These are phyloP conservation scores for Hypoxylon sp. DNA, from an alignment of 2,329 filamentous ascomycete species.

Conservation along the genomic window DNA sequence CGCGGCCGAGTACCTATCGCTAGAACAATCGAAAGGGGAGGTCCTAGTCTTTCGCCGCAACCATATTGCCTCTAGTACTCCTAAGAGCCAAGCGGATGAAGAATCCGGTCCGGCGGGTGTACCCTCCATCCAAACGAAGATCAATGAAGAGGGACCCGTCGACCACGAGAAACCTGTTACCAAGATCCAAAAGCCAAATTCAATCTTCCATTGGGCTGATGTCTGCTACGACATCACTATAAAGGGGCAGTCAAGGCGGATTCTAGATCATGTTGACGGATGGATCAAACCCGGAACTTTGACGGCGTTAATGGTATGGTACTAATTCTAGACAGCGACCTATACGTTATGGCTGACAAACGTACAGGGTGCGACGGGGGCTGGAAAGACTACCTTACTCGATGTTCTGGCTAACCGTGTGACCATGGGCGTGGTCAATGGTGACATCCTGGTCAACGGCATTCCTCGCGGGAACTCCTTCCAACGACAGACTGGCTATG, in stretches of 20 bases:
- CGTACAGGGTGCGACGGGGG: conserved; percentile 66
- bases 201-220: conserved; percentile 79
- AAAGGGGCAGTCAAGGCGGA: conserved; percentile 73
- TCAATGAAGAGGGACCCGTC: neutral
- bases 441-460: conserved; percentile 75
- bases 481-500: conserved; percentile 74
- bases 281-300: conserved; percentile 91
- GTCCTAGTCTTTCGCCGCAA: conserved; percentile 72
- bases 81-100: conserved; percentile 44
- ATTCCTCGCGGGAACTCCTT: conserved; percentile 69
- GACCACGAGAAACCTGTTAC: no score
- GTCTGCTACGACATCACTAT: conserved; percentile 77
- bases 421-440: conserved; percentile 75
- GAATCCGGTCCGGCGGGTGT: conserved; percentile 8
- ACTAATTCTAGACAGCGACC: neutral
- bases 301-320: conserved; percentile 76
- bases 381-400: conserved; percentile 76
- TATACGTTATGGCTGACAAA: neutral
- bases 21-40: conserved; percentile 66
- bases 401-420: conserved; percentile 72
- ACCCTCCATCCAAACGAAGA: neutral
- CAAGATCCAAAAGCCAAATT: conserved; percentile 43
- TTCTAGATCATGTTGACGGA: conserved; percentile 82
- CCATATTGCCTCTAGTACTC: conserved; percentile 53
- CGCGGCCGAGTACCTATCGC: conserved; percentile 50